Evolutionary conservation across 805 yeast species (phyloP), one percentile per base, ranked within the genome.

Genomic region (Ogataea naganishii): DNA sequence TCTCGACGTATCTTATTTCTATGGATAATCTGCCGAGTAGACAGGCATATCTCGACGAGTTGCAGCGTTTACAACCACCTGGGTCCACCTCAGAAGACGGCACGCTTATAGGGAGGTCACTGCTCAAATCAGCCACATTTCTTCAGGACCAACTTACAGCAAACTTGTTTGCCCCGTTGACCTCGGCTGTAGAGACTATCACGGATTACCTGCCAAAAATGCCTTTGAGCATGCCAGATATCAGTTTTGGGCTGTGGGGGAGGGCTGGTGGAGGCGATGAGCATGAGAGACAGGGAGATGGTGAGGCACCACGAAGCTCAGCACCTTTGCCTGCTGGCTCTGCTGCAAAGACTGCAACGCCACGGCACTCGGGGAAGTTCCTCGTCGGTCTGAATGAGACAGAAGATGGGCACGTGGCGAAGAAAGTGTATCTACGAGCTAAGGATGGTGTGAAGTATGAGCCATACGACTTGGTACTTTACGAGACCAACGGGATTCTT

Each of bases 401-500:
- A 4, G 46, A 44, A 16, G 44, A 36, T 2, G 10, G 33, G 4
- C 40, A 47, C 2, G 16, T 34, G 3, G 23, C 36, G 4, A 41
- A 44, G 17, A 32, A 36, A 17, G 21, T 41, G n/a, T 24, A 29
- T 22, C 14, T 46, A 14, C 35, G 33, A 18, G 18, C 20, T 6
- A 28, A 23, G 8, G 18, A 14, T 2, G 20, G 21, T 7, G 32
- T 24, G 3, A 17, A 26, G 4, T 32, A 31, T 17, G 21, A 25
- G 7, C 26, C 23, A n/a, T 36, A 31, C 13, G 41, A 43, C 11
- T 21, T 46, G 10, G 35, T 53, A 6, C 31, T 53, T 2, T 55
- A 55, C 27, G 59, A 54, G 35, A 36, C 44, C 6, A 46, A 47
- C 30, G 58, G 58, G 7, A 41, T 49, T 8, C 20, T 53, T 21